These are phyloP conservation scores for Chamaenerion angustifolium DNA, from an alignment of 345 rosid genomes.

Conservation along the genomic window DNA sequence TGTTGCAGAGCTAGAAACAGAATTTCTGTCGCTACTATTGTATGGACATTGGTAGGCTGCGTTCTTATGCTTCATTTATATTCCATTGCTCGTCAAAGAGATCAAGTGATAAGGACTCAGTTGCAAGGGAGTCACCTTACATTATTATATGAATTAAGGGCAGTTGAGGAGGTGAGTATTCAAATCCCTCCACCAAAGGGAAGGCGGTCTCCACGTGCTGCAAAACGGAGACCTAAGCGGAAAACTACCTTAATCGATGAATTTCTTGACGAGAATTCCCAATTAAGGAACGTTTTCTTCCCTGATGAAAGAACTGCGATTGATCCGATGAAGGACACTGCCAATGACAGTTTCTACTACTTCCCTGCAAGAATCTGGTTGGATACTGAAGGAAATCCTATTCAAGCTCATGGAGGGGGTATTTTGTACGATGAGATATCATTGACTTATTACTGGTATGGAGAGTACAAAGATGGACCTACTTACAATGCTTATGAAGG, in stretches of 20 bases:
- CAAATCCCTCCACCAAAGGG: constrained; percentile 74
- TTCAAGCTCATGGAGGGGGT: constrained; percentile 97
- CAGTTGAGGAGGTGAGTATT: constrained; percentile 61
- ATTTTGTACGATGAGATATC: constrained; percentile 47
- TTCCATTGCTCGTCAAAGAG: constrained; percentile 27
- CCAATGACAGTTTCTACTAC: constrained; percentile 41
- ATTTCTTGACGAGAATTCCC: constrained; percentile 88
- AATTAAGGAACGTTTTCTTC: constrained; percentile 61
- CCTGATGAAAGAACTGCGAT: constrained; percentile 48
- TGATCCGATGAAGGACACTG: constrained; percentile 43
- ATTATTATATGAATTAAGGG: constrained; percentile 47
- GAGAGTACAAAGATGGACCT: constrained; percentile 83
- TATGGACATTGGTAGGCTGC: constrained; percentile 72
- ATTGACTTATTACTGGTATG: constrained; percentile 72
- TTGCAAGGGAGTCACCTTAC: constrained; percentile 27
- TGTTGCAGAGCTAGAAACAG: constrained; percentile 66
- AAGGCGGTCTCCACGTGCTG: constrained; percentile 70
- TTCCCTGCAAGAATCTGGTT: constrained; percentile 75
- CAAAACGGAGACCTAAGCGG: constrained; percentile 65
- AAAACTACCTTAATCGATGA: constrained; percentile 68
- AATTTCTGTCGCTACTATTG: constrained; percentile 34
- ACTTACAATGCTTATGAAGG: constrained; percentile 64
- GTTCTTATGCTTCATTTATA: constrained; percentile 45
- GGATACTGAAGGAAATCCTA: constrained; percentile 82
- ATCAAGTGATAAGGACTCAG: constrained; percentile 22